These are phyloP conservation scores for Stagonosporopsis tanaceti DNA, from an alignment of 2,329 filamentous ascomycete genomes.

Conservation along the genomic window DNA sequence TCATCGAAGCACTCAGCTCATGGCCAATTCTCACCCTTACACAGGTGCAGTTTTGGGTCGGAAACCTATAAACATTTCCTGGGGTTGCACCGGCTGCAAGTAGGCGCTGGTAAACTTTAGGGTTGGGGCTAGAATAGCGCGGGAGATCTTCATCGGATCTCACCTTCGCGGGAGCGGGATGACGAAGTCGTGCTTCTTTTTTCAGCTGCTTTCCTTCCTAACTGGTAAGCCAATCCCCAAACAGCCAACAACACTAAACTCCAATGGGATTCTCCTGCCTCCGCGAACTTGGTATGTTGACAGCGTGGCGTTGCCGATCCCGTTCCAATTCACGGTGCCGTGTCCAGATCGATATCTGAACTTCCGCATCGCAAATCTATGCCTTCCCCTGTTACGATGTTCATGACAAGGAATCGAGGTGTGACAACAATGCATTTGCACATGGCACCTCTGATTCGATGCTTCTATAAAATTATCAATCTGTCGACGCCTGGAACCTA, in stretches of 20 bases:
- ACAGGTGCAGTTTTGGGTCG: background rate
- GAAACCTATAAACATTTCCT: background rate
- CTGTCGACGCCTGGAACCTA: no score
- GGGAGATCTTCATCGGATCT: conserved; percentile 1
- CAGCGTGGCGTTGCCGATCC: conserved; percentile 8
- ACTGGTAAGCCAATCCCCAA: background rate
- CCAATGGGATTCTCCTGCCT: background rate
- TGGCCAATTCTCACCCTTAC: background rate
- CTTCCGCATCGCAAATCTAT: conserved; percentile 2
- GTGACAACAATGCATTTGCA: no score
- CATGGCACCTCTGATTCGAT: no score
- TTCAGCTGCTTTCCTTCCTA: conserved; percentile 7
- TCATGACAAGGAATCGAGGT: background rate
- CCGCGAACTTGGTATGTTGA: background rate
- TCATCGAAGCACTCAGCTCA: background rate
- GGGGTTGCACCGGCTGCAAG: background rate
- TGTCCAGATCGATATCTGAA: conserved; percentile 5
- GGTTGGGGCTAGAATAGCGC: background rate
- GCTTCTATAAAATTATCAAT: no score
- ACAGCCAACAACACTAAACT: background rate
- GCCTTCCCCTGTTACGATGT: background rate
- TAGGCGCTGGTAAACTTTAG: background rate
- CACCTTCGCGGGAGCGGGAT: conserved; percentile 5
- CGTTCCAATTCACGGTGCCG: background rate
- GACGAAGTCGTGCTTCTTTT: conserved; percentile 3